Base-by-base conservation (phyloP, 2,329 filamentous ascomycete genomes). In the Chrysoporthe puriensis region DNA sequence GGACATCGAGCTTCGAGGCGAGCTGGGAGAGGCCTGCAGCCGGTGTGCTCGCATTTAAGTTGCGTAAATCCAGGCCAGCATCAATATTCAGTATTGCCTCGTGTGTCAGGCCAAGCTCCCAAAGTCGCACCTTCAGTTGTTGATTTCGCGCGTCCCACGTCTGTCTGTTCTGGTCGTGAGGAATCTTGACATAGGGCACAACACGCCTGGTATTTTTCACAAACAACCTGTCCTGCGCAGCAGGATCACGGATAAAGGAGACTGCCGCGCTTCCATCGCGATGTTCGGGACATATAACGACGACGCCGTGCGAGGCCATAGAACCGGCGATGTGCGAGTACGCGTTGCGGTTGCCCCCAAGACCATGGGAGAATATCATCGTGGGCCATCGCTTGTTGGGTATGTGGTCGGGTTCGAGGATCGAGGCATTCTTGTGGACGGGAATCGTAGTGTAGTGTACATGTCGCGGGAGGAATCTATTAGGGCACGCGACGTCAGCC, bases 301-400 rank as follows among this genome's bases (percentile, higher is more conserved):
- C 88, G 32, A 94, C 84, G 52, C 93, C 93, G 74, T 96, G 90
- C 26, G 91, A 93, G 4, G 93, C 91, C 40, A 97, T 80, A 0
- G 91, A 92, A 18, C 91, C 91, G 21, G 86, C 90, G 34, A 96
- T 80, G 74, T 94, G 90, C n/a, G 92, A 95, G 80, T 97, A 97
- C 13, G 92, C 88, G 74, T 96, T 96, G 71, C 92, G 86, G 69
- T 88, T 90, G 48, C 93, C 93, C 48, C 91, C 93, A 1, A 97
- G 83, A 0, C 93, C 93, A 75, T 97, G 93, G 1, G 92, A 96
- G 79, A 97, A 96, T 70, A 97, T 83, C 81, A 93, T 89, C 0
- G 93, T 91, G 0, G 93, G 93, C 90, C 92, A 96, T 80, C 88
- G 82, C 66, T 83, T 80, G 68, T 81, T 79, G 4, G 81, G 74